Evolutionary conservation across 179 eudicot genomes (phyloP).

Genomic region (Vitellaria paradoxa): DNA sequence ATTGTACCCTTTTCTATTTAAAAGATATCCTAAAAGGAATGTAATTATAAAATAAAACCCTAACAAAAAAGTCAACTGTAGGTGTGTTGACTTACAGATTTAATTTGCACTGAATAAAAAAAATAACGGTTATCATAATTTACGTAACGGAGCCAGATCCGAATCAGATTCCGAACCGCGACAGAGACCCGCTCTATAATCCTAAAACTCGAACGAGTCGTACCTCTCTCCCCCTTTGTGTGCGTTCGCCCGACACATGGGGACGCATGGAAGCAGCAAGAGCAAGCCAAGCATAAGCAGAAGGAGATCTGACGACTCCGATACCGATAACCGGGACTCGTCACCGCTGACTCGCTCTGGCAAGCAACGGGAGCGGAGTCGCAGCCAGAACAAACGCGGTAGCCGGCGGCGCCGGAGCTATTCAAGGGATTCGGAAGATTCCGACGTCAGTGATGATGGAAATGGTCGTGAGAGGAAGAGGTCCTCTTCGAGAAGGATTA

Average conservation of each 20-base stretch:
- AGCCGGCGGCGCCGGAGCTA: slow-evolving; percentile 9
- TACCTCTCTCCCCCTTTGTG: too few relatives aligned
- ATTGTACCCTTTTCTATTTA: too few relatives aligned
- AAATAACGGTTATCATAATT: too few relatives aligned
- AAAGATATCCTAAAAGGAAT: too few relatives aligned
- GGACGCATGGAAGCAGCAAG: slow-evolving; percentile 12
- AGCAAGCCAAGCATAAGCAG: slow-evolving; percentile 3
- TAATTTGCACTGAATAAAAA: too few relatives aligned
- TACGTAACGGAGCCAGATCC: too few relatives aligned
- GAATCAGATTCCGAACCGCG: too few relatives aligned
- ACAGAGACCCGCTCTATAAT: too few relatives aligned
- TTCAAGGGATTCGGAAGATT: slow-evolving; percentile 28
- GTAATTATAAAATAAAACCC: too few relatives aligned
- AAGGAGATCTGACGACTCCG: slow-evolving; percentile 3
- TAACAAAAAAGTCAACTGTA: too few relatives aligned
- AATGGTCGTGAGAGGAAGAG: slow-evolving; percentile 12
- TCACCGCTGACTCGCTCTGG: slow-evolving; percentile 12
- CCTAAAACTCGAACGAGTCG: too few relatives aligned
- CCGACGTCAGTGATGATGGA: slow-evolving; percentile 19
- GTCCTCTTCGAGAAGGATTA: slow-evolving; percentile 31
- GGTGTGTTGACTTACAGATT: too few relatives aligned
- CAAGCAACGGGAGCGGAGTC: slow-evolving; percentile 13
- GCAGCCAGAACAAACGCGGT: background rate
- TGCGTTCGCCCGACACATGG: background rate
- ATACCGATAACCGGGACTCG: background rate